Base-by-base conservation (phyloP, 495 filamentous ascomycete genomes). In the Oleoguttula mirabilis region DNA sequence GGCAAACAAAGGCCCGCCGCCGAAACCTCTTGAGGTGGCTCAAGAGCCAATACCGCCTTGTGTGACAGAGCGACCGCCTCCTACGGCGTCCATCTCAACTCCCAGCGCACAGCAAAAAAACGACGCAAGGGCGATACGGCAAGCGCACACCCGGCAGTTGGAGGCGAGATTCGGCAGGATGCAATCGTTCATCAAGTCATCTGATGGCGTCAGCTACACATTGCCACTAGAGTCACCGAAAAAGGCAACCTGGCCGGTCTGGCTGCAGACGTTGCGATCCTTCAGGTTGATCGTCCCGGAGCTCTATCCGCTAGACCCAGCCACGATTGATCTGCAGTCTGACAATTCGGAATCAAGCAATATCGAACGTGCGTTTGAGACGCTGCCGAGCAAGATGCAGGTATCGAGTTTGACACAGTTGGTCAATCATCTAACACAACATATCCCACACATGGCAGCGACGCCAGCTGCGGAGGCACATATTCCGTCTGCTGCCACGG, bases 111-210 rank as follows among this genome's bases (percentile, higher is more conserved):
- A n/a, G n/a, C n/a, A n/a, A n/a, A 33, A 34, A n/a, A 45, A 15
- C 38, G 10, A 5, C 30, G 21, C 38, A 15, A 31, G 11, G 47
- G 70, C 71, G 24, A 69, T 72, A 39, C 69, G 85, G 36, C 67
- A 75, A 10, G 56, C 64, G 34, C 83, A 90, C 55, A 76, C 69
- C 24, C 70, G 76, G 24, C 83, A 87, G 46, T 68, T 94, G 0
- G 84, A 92, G 60, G 74, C 84, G 15, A 71, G 86, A n/a, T 73
- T 94, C 63, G 73, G 78, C 21, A 66, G 79, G 48, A 53, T 79
- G 17, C 73, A 77, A 1, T 52, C 73, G 20, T 94, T 82, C 55
- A 69, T 74, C 19, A 88, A 79, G 48, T 77, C 78, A 11, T 60
- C 67, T 30, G 80, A 92, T 62, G 80, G 80, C 11, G 60, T 77